Base-by-base conservation (phyloP, 2,329 filamentous ascomycete species). In the Diaporthe aspalathi region DNA sequence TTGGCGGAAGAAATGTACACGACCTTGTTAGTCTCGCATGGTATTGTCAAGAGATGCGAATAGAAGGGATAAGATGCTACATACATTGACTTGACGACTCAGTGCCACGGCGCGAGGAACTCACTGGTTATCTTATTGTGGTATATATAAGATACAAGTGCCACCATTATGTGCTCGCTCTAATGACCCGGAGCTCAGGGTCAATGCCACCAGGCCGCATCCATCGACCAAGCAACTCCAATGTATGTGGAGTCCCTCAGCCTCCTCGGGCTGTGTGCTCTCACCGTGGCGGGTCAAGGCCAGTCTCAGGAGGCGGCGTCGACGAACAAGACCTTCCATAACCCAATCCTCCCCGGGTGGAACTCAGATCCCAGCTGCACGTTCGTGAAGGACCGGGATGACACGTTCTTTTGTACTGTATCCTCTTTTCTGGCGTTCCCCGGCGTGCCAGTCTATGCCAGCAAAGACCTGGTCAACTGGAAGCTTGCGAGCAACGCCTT, bases 261-360 rank as follows among this genome's bases (percentile, higher is more conserved):
- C 57, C 57, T 63, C 8, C 9, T 47, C 20, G 45, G 57, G 57
- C 57, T 63, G 43, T 63, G 17, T 17, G 5, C 22, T 22, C 17
- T 63, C 27, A 27, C 57, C 6, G 17, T 63, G 43, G 57, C 43
- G 43, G 45, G 27, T 27, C 40, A 63, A 63, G 57, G 40, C 17
- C 57, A 35, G 40, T 32, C 57, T 22, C 57, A 63, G 6, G 24
- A 45, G 27, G 40, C 24, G 57, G 20, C 7, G n/a, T 35, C 57
- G 17, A 29, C 52, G 38, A 79, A 79, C 65, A 78, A 77, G 17
- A 79, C 78, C 1, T 79, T 76, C 43, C 74, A 75, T 45, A 86
- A 86, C 74, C 84, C 84, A 1, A 82, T 86, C 32, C 74, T 86
- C 3, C 81, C 84, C 5, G 84, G 84, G 16, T 86, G 82, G 67